Evolutionary conservation across 1,139 yeast genomes (phyloP), one percentile per base, ranked within the genome.

Genomic region (Sugiyamaella grinbergsii): DNA sequence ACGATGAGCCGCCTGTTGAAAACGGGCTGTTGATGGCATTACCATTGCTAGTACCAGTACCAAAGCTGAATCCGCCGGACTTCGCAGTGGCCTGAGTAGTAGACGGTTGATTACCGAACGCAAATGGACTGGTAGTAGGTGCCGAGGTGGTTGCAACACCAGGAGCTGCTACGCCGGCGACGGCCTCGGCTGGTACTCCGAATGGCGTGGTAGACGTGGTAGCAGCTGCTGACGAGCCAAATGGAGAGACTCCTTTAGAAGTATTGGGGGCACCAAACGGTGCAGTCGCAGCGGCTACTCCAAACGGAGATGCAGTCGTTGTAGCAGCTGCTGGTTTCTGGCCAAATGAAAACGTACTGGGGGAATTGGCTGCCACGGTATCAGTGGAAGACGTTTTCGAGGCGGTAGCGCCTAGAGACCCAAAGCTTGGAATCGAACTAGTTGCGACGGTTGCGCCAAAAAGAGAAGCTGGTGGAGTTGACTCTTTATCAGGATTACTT

Each of bases 71-170:
- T 8, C 15, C 16, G 13, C 33, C 22, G n/a, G 46, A 11, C 10
- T 33, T n/a, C n/a, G 33, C n/a, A 11, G n/a, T 31, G 15, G 18
- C 42, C 20, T 46, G 36, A 13, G 26, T 10, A 22, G 45, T 32
- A 11, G 42, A 19, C 15, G 47, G 34, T 37, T 46, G 22, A 13
- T 32, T n/a, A 16, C 47, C 54, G 34, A 45, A 51, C 18, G 50
- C 15, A 28, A 52, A 49, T 24, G 52, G 42, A 13, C 28, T 36
- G 19, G 52, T 11, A 19, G 42, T 5, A 22, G 36, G 13, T 20
- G 15, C 32, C 33, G 33, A 6, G 36, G n/a, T 20, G n/a, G 44
- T 10, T 22, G 33, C 37, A 5, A 23, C 45, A 24, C n/a, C n/a
- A n/a, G n/a, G n/a, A n/a, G n/a, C n/a, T n/a, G n/a, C n/a, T n/a